Percentiles rank a stretch among this genome's conserved stretches.
Evolutionary conservation across 257 asterid species (phyloP).

Genomic region (Nicotiana attenuata): DNA sequence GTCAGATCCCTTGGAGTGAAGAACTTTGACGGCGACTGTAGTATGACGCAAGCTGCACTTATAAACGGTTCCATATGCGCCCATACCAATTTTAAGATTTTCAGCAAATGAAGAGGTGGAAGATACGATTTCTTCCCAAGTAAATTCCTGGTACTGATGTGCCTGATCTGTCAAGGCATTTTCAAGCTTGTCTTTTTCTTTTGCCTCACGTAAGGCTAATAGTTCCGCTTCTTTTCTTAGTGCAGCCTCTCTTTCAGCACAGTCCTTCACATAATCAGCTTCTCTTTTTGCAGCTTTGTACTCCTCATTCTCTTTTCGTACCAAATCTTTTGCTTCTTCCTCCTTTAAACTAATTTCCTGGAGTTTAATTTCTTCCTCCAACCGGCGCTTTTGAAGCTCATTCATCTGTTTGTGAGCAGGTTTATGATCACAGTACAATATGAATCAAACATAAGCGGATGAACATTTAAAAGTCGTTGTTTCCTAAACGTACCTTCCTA

Average conservation of each 20-base stretch:
- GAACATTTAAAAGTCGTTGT: background rate
- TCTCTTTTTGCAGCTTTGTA: slow-evolving; percentile 57
- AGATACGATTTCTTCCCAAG: slow-evolving; percentile 75
- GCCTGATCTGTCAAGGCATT: slow-evolving; percentile 45
- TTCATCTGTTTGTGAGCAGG: slow-evolving; percentile 40
- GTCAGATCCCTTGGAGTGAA: slow-evolving; percentile 51
- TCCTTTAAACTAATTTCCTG: slow-evolving; percentile 51
- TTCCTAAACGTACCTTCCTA: slow-evolving; percentile 50
- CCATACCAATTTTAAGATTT: slow-evolving; percentile 71
- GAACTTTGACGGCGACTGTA: slow-evolving; percentile 79
- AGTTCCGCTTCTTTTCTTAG: slow-evolving; percentile 68
- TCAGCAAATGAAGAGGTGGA: slow-evolving; percentile 73
- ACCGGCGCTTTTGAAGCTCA: slow-evolving; percentile 53
- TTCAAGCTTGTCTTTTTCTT: slow-evolving; percentile 67
- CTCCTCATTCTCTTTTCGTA: slow-evolving; percentile 48
- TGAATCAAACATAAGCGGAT: background rate
- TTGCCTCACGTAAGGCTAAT: slow-evolving; percentile 41
- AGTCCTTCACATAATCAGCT: slow-evolving; percentile 49
- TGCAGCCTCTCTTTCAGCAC: slow-evolving; percentile 66
- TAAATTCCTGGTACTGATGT: slow-evolving; percentile 50
- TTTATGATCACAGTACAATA: background rate
- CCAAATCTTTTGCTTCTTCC: slow-evolving; percentile 71
- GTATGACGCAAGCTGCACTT: slow-evolving; percentile 78
- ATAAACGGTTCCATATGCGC: slow-evolving; percentile 85
- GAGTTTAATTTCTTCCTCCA: slow-evolving; percentile 62